phyloP scores from a whole-genome alignment of 2,329 filamentous ascomycete genomes.

The Aspergillus sp. region DNA sequence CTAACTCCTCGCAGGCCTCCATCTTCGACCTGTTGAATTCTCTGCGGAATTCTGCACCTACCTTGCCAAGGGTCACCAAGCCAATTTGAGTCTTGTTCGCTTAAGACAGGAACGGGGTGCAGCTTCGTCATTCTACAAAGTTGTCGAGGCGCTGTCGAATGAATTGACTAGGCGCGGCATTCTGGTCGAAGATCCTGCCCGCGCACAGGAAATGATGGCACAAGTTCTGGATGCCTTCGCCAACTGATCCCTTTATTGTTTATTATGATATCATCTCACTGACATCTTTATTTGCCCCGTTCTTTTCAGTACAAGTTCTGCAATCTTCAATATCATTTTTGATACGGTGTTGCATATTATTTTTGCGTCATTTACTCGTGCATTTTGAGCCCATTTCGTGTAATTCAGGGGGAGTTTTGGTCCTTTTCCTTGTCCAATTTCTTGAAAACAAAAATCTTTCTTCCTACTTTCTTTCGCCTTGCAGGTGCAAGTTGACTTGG shows the following conservation, averaged over 20 bases:
- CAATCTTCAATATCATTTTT: neutral
- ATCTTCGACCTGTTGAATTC: constrained; percentile 83
- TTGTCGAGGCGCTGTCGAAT: constrained; percentile 70
- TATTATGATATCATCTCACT: no score
- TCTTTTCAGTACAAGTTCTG: neutral
- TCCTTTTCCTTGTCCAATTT: neutral
- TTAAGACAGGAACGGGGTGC: constrained; percentile 91
- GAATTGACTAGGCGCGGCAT: constrained; percentile 63
- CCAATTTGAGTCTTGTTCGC: constrained; percentile 72
- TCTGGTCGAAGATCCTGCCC: constrained; percentile 63
- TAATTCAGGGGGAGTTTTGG: neutral
- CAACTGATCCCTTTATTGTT: neutral
- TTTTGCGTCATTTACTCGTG: constrained; percentile 1
- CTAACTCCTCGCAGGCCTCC: constrained; percentile 54
- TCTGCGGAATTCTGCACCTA: constrained; percentile 83
- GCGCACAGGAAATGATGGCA: constrained; percentile 70
- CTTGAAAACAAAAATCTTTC: neutral
- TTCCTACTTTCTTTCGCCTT: neutral
- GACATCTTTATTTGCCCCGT: neutral
- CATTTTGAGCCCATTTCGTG: constrained; percentile 1
- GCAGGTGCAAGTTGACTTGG: neutral
- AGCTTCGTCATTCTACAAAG: constrained; percentile 79
- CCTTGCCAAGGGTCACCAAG: constrained; percentile 75
- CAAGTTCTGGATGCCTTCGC: constrained; percentile 28
- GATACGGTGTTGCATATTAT: neutral